Evolutionary conservation across 2,329 filamentous ascomycete species (phyloP), one percentile per base, ranked within the genome.

Genomic region (Epichloe gansuensis): DNA sequence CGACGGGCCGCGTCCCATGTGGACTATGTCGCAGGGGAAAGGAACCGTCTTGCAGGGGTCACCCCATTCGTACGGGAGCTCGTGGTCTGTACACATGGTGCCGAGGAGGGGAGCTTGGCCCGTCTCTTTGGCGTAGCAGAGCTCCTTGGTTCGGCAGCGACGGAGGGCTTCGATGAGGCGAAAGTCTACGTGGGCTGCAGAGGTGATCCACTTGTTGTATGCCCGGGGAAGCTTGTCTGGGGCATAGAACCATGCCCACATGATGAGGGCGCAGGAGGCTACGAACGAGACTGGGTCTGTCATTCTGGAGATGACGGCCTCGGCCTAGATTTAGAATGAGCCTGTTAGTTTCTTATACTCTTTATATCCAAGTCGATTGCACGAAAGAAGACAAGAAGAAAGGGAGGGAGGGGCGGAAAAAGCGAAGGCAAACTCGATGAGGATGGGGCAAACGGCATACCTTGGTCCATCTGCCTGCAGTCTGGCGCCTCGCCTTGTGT

Each of bases 171-270:
- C 75, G 50, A 93, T 78, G 27, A 95, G 77, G 6, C 88, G 84
- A 13, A 68, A 61, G 64, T 95, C 89, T 21, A 93, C 81, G 44
- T 83, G 76, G 3, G 89, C 88, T 3, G 84, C 85, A 23, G 83
- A 81, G 41, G 77, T 80, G 59, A 95, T 93, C 88, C 89, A 94
- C 63, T 82, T 84, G 60, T 82, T 84, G 69, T 94, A 94, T 41
- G 82, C 76, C 31, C 71, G 74, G 2, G 89, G 89, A 1, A 95
- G 75, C 21, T 79, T 75, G 38, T 79, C 74, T 0, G 88, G 87
- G 9, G 73, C 66, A 69, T 91, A 95, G 64, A 94, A 84, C 86
- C 87, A 95, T 17, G 87, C 78, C 84, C 87, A 91, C 89, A 94
- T 95, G 58, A 94, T 83, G 39, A 87, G 70, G 23, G 82, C 84